Base-by-base conservation (phyloP, 441 rosid species). In the Erodium texanum region DNA sequence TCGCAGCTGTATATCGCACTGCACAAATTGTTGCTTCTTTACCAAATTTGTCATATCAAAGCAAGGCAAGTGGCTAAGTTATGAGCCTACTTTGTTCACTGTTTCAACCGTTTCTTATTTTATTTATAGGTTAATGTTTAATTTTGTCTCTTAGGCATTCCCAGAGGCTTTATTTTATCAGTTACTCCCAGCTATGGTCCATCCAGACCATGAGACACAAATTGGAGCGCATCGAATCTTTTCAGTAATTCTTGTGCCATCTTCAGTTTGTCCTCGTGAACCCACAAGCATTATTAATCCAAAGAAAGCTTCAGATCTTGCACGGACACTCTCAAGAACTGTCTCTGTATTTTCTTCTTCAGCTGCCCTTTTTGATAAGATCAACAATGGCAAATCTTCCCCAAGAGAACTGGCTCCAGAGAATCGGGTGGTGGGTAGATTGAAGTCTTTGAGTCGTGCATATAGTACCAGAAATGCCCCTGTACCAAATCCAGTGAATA, bases 291-390 rank as follows among this genome's bases (percentile, higher is more conserved):
- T 77, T 76, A 52, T 76, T 12, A 70, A 74, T 72, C 67, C 90
- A 24, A 81, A 64, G 73, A 86, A 80, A 77, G 85, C 82, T 62
- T 70, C 79, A 38, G 84, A 82, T 68, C 81, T 88, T 79, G 80
- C 85, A 65, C 82, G 93, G 73, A 83, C 96, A 2, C 92, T 95
- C 64, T 92, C 98, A 48, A 92, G 98, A 84, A 86, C 88, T 5
- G 97, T 90, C n/a, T 92, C 97, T 65, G 99, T 87, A 70, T 95
- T 95, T 81, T 95, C 99, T 82, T 95, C 99, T 50, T 95, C 98
- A 20, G 89, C 98, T 74, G 99, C 99, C 65, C 93, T 95, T 73
- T 92, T 92, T 73, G 90, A 95, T 79, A 90, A 95, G 90, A 82
- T 90, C 65, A 85, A 74, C 81, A 86, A 75, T 58, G 89, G 81